These are phyloP conservation scores for Zalaria obscura DNA, from an alignment of 2,329 filamentous ascomycete species.

Conservation along the genomic window DNA sequence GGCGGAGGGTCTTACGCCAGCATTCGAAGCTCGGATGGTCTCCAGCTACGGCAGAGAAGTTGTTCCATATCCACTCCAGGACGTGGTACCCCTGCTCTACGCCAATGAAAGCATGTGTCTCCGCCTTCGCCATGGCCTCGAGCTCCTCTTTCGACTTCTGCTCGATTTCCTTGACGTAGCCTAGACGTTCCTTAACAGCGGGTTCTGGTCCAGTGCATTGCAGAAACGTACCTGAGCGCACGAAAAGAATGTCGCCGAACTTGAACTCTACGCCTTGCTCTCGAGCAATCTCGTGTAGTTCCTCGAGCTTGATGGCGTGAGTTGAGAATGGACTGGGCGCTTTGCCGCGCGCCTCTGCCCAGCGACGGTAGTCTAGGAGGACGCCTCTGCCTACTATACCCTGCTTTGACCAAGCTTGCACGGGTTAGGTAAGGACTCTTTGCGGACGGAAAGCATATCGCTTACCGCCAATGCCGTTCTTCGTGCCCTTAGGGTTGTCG, in stretches of 20 bases:
- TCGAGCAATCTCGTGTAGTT: slow-evolving; percentile 43
- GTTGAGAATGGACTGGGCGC: slow-evolving; percentile 27
- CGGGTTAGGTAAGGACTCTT: slow-evolving; percentile 5
- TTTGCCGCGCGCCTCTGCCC: slow-evolving; percentile 25
- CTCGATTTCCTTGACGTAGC: slow-evolving; percentile 29
- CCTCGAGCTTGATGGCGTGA: slow-evolving; percentile 26
- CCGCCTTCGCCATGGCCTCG: slow-evolving; percentile 18
- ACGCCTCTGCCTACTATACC: slow-evolving; percentile 29
- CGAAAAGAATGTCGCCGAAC: slow-evolving; percentile 40
- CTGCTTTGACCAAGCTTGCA: slow-evolving; percentile 30
- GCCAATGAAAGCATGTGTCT: slow-evolving; percentile 32
- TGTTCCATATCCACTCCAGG: slow-evolving; percentile 26
- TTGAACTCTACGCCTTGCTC: slow-evolving; percentile 44
- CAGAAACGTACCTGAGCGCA: slow-evolving; percentile 21
- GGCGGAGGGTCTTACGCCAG: slow-evolving; percentile 13
- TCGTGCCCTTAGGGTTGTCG: slow-evolving; percentile 21
- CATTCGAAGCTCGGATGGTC: slow-evolving; percentile 23
- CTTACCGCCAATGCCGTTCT: slow-evolving; percentile 24
- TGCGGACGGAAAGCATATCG: neutral
- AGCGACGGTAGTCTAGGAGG: slow-evolving; percentile 28
- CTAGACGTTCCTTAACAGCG: slow-evolving; percentile 7
- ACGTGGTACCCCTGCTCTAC: slow-evolving; percentile 32
- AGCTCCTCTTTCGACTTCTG: slow-evolving; percentile 24
- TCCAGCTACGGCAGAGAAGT: slow-evolving; percentile 22
- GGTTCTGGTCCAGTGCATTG: no score